A percentile compares a stretch with the other conserved stretches of the same genome.
Conservation (phyloP, 148 eudicot genomes). For the Camellia lanceoleosa region DNA sequence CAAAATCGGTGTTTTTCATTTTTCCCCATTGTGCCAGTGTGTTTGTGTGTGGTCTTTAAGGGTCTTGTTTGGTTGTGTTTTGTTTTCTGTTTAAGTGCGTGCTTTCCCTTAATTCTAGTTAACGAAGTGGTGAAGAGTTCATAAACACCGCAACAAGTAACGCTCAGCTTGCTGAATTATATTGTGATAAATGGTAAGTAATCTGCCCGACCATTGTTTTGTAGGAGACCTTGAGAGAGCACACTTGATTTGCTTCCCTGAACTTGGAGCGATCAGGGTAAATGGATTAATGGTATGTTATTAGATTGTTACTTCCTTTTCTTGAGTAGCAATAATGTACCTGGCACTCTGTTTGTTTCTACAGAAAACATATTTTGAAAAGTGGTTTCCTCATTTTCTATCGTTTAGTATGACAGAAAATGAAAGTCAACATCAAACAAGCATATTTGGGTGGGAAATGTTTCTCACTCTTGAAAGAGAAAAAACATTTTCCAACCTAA, state of each 20-base stretch:
- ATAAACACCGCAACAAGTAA: not conserved
- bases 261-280: conserved; percentile 47
- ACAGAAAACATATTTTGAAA: too few relatives aligned
- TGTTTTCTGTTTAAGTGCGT: not conserved
- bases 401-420: too few relatives aligned
- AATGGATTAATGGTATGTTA: conserved; percentile 42
- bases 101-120: not conserved
- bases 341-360: too few relatives aligned
- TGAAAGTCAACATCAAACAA: too few relatives aligned
- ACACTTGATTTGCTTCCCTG: conserved; percentile 55
- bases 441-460: too few relatives aligned
- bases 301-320: not conserved
- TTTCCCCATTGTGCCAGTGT: not conserved
- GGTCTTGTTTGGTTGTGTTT: not conserved
- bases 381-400: too few relatives aligned
- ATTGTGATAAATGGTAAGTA: not conserved
- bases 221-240: conserved; percentile 58
- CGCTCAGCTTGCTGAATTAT: conserved; percentile 6
- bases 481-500: too few relatives aligned
- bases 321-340: not conserved
- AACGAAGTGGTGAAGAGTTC: not conserved
- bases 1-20: not conserved
- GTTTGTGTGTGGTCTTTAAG: too few relatives aligned
- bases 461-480: too few relatives aligned
- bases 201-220: conserved; percentile 15